Conservation (phyloP, 2,329 filamentous ascomycete genomes). For the Thelonectria blattea region DNA sequence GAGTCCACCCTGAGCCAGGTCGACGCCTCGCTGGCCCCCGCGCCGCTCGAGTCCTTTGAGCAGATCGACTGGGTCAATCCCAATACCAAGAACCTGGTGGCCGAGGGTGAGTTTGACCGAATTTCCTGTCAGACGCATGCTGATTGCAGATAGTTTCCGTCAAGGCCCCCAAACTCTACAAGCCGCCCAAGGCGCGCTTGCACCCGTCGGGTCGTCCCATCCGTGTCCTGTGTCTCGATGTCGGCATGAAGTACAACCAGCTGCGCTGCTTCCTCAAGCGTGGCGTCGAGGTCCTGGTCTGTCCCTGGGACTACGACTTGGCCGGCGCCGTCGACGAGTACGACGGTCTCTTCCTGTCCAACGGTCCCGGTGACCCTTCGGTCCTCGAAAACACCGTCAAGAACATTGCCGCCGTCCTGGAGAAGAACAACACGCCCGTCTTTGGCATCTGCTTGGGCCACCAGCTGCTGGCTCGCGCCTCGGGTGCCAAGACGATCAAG, state of each 20-base stretch:
- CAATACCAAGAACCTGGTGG: constrained; percentile 90
- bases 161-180: constrained; percentile 83
- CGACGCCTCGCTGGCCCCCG: constrained; percentile 30
- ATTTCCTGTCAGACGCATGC: constrained; percentile 41
- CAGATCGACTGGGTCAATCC: constrained; percentile 88
- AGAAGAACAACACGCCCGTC: constrained; percentile 82
- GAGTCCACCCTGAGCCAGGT: constrained; percentile 55
- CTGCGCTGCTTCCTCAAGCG: constrained; percentile 89
- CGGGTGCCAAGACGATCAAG: constrained; percentile 90
- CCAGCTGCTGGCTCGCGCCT: constrained; percentile 89
- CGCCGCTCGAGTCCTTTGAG: constrained; percentile 66
- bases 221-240: constrained; percentile 90
- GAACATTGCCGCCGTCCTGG: constrained; percentile 77
- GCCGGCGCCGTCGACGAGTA: constrained; percentile 82
- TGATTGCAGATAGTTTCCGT: constrained; percentile 77
- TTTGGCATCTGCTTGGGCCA: constrained; percentile 98
- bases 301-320: constrained; percentile 96
- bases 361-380: constrained; percentile 94
- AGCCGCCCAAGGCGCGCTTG: constrained; percentile 75
- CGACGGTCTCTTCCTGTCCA: constrained; percentile 96
- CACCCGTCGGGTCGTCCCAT: constrained; percentile 88
- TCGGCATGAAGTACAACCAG: constrained; percentile 98
- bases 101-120: constrained; percentile 75
- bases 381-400: constrained; percentile 80
- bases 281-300: constrained; percentile 91